These are phyloP conservation scores for Fallopia convolvulus DNA, from an alignment of 148 eudicot species.

Conservation along the genomic window DNA sequence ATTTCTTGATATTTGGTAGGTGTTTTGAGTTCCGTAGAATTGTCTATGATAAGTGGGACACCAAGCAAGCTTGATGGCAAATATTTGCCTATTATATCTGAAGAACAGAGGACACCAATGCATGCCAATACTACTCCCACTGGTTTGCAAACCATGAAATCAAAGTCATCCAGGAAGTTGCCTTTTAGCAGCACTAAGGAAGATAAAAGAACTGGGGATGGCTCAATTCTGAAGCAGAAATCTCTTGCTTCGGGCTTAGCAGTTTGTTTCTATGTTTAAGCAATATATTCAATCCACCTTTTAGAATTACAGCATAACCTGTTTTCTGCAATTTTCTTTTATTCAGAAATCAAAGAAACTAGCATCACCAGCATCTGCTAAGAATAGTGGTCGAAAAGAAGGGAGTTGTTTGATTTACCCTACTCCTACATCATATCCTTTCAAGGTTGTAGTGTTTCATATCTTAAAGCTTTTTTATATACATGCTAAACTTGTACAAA, in stretches of 20 bases:
- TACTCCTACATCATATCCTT: conserved; percentile 74
- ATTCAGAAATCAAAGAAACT: conserved; percentile 20
- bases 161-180: conserved; percentile 20
- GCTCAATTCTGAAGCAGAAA: conserved; percentile 20
- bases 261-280: not conserved
- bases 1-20: conserved; percentile 35
- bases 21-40: conserved; percentile 62
- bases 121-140: conserved; percentile 7
- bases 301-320: not conserved
- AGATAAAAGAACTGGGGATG: conserved; percentile 15
- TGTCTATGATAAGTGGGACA: conserved; percentile 63
- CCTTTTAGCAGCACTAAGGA: conserved; percentile 16
- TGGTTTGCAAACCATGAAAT: conserved; percentile 22
- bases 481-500: not conserved
- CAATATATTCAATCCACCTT: not conserved
- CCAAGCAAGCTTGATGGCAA: conserved; percentile 26
- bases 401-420: conserved; percentile 31
- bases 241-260: conserved; percentile 16
- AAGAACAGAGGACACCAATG: conserved; percentile 22
- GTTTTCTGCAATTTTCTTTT: not conserved
- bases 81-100: conserved; percentile 34
- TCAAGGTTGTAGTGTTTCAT: not conserved
- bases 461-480: not conserved
- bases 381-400: conserved; percentile 29
- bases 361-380: conserved; percentile 16